These are phyloP conservation scores for Syzygium aqueum DNA, from an alignment of 345 rosid genomes.

Conservation along the genomic window DNA sequence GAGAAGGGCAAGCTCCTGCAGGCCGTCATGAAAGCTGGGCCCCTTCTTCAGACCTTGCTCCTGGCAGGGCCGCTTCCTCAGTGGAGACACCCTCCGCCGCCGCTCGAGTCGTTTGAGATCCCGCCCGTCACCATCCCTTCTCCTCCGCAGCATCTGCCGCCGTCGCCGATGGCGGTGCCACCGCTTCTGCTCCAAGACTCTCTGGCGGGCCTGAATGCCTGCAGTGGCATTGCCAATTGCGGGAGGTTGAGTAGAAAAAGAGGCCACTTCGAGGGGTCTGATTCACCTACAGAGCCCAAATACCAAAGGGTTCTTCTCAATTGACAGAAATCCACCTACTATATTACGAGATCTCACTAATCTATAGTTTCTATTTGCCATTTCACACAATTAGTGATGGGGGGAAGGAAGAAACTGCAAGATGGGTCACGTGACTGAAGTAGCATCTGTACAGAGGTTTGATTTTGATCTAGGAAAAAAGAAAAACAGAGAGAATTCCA, in stretches of 20 bases:
- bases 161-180: background rate
- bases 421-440: background rate
- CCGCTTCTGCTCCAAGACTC: slow-evolving; percentile 27
- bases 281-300: slow-evolving; percentile 49
- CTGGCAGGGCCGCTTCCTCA: slow-evolving; percentile 95
- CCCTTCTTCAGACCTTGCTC: slow-evolving; percentile 80
- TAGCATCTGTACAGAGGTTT: background rate
- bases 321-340: background rate
- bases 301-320: slow-evolving; percentile 18
- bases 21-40: slow-evolving; percentile 95
- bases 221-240: slow-evolving; percentile 22
- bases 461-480: background rate
- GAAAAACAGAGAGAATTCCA: background rate
- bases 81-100: slow-evolving; percentile 97
- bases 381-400: background rate
- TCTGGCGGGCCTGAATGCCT: slow-evolving; percentile 2
- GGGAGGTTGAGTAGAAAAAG: slow-evolving; percentile 60
- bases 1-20: slow-evolving; percentile 94
- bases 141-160: slow-evolving; percentile 32
- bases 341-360: background rate
- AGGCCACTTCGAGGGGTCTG: slow-evolving; percentile 38
- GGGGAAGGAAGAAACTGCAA: background rate
- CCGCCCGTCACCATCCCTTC: slow-evolving; percentile 73
- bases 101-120: slow-evolving; percentile 82
- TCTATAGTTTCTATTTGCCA: background rate